Evolutionary conservation across 2,329 filamentous ascomycete genomes (phyloP), one percentile per base, ranked within the genome.

Genomic region (Ascochyta rabiei): DNA sequence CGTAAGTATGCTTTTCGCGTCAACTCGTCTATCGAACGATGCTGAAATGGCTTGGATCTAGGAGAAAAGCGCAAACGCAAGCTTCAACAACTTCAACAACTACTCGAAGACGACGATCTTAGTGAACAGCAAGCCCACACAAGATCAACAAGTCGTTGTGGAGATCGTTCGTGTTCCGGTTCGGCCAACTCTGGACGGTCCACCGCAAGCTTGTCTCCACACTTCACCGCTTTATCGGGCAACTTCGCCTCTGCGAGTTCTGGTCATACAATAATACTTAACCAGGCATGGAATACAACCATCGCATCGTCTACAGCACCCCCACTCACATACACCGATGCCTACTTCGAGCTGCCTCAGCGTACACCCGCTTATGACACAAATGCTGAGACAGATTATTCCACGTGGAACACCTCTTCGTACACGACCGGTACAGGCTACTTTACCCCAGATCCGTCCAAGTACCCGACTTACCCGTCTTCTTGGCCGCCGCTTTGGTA

Each of bases 41-140:
- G 33, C 42, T 56, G 28, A 56, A 21, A 18, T 5, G 4, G 13
- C 9, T 28, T 13, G 10, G 15, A 6, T 13, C 12, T 42, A 74
- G 72, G 72, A 30, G 72, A 75, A 43, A 75, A 75, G 56, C 69
- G 72, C 21, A 75, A 74, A 56, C 61, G 66, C 28, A 75, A 75
- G 62, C 67, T 75, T 1, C 68, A 73, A 39, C 71, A 71, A 42
- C 68, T 75, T 16, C 70, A 74, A 45, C 66, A 73, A 41, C 61
- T 73, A n/a, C 53, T 74, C 16, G 57, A 61, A 19, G 68, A 73
- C 28, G 64, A 57, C 38, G 55, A 57, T 6, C 48, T 62, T 18
- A 52, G 49, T 6, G 64, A 66, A 24, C 52, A 58, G 23, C 51
- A 61, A 19, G 49, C 48, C 13, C 28, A 61, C 24, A 62, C 60